Percentiles rank a stretch among this genome's conserved stretches.
These are phyloP conservation scores for Incumbomyces lentus DNA, from an alignment of 2,329 filamentous ascomycete genomes.

Conservation along the genomic window DNA sequence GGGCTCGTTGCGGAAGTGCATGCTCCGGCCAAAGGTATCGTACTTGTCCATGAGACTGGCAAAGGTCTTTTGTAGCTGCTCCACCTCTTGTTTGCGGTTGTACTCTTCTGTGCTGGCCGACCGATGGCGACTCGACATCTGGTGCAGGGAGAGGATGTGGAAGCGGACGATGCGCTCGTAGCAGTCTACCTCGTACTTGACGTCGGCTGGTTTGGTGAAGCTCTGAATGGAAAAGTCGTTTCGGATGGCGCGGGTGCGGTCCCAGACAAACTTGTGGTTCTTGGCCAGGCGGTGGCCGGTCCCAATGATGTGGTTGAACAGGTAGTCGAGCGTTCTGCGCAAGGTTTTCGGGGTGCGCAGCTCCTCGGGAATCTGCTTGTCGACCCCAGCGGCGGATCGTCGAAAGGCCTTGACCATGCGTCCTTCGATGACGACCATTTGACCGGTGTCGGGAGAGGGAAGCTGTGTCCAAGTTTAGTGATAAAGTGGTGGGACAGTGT, in stretches of 20 bases:
- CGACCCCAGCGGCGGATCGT: slow-evolving; percentile 52
- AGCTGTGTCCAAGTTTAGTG: slow-evolving; percentile 9
- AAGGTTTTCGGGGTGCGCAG: slow-evolving; percentile 47
- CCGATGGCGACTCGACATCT: slow-evolving; percentile 43
- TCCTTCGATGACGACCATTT: slow-evolving; percentile 35
- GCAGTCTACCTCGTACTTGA: slow-evolving; percentile 48
- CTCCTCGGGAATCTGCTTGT: slow-evolving; percentile 54
- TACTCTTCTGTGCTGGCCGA: slow-evolving; percentile 42
- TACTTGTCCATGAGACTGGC: slow-evolving; percentile 53
- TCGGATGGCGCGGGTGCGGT: slow-evolving; percentile 52
- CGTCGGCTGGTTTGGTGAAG: slow-evolving; percentile 45
- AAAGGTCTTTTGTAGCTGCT: slow-evolving; percentile 54
- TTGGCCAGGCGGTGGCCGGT: slow-evolving; percentile 39
- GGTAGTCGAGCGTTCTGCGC: slow-evolving; percentile 38
- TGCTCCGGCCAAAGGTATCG: slow-evolving; percentile 42
- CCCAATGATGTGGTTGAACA: slow-evolving; percentile 41
- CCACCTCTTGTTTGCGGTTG: slow-evolving; percentile 49
- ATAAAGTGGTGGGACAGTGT: background rate
- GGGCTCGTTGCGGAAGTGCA: slow-evolving; percentile 47
- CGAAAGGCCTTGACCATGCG: slow-evolving; percentile 56
- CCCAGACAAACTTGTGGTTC: slow-evolving; percentile 57
- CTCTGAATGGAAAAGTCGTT: slow-evolving; percentile 57
- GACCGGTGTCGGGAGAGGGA: slow-evolving; percentile 13
- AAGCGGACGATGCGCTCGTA: slow-evolving; percentile 55
- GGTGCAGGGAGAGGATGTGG: slow-evolving; percentile 52